A percentile compares a stretch with the other conserved stretches of the same genome.
Evolutionary conservation across 2,329 filamentous ascomycete genomes (phyloP).

Genomic region (Plenodomus biglobosus): DNA sequence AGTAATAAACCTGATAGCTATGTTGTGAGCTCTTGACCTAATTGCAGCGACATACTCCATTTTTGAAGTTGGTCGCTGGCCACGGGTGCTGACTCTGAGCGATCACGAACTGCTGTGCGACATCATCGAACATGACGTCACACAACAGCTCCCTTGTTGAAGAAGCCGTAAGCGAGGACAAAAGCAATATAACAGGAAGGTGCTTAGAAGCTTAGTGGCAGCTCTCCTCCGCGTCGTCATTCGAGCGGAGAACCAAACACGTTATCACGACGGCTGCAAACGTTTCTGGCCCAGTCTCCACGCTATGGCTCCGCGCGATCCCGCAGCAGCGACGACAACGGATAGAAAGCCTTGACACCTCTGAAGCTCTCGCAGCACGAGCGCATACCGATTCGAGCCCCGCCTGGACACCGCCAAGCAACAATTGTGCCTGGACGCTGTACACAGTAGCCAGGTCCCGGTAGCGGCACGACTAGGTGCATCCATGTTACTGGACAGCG

Average conservation of each 20-base stretch:
- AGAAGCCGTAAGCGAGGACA: not conserved
- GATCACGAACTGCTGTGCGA: not conserved
- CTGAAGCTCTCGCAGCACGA: not conserved
- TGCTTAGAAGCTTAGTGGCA: not conserved
- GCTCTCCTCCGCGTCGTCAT: not conserved
- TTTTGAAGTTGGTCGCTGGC: too few relatives aligned
- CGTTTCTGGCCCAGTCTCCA: too few relatives aligned
- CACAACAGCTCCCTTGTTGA: not conserved
- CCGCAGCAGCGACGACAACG: conserved; percentile 10
- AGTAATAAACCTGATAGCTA: too few relatives aligned
- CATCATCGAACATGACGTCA: not conserved
- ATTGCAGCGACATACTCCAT: too few relatives aligned
- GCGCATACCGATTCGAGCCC: not conserved
- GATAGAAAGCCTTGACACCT: not conserved
- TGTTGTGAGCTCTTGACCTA: too few relatives aligned
- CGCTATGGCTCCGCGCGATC: conserved; percentile 10
- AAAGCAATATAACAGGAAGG: not conserved
- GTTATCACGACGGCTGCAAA: not conserved
- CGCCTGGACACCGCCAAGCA: not conserved
- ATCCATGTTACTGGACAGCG: conserved; percentile 16
- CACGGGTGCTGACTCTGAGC: too few relatives aligned
- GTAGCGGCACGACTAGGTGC: conserved; percentile 5
- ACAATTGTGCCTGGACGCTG: not conserved
- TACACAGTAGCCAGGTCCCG: not conserved
- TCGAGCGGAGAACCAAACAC: not conserved